Percentiles rank a stretch among this genome's conserved stretches.
phyloP scores from a whole-genome alignment of 2,329 filamentous ascomycete genomes.

The Ophiosphaerella korrae region DNA sequence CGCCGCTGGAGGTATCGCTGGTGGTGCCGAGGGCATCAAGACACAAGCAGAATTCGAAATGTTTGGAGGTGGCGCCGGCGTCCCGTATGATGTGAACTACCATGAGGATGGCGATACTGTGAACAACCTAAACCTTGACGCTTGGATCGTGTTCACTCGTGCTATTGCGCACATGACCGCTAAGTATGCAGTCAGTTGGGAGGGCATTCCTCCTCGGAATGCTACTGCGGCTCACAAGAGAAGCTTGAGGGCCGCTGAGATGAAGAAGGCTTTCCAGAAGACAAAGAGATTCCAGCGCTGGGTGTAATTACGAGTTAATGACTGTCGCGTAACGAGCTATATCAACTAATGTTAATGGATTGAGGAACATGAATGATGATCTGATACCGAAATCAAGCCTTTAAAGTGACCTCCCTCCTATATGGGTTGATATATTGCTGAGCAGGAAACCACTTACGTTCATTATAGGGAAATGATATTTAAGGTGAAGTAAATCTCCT shows the following conservation, averaged over 20 bases:
- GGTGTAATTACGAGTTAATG: too few relatives aligned
- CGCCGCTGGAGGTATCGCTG: constrained; percentile 44
- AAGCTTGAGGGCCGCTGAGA: constrained; percentile 22
- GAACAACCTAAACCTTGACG: constrained; percentile 40
- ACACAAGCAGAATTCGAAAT: constrained; percentile 39
- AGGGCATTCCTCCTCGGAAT: constrained; percentile 36
- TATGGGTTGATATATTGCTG: too few relatives aligned
- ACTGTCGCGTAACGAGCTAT: too few relatives aligned
- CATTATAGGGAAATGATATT: too few relatives aligned
- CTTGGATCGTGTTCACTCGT: constrained; percentile 59
- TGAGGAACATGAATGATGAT: too few relatives aligned
- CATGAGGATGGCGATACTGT: constrained; percentile 45
- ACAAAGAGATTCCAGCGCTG: too few relatives aligned
- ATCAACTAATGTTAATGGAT: too few relatives aligned
- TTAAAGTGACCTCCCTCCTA: too few relatives aligned
- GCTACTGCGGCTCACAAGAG: constrained; percentile 25
- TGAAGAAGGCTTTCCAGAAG: constrained; percentile 20
- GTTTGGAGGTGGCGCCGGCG: constrained; percentile 43
- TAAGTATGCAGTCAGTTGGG: constrained; percentile 42
- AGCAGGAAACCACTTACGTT: too few relatives aligned
- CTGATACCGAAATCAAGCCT: too few relatives aligned
- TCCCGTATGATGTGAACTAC: constrained; percentile 42
- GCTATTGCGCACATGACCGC: constrained; percentile 61
- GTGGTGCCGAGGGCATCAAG: constrained; percentile 48
- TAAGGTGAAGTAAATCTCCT: too few relatives aligned